Evolutionary conservation across 345 rosid species (phyloP).

Genomic region (Eucalyptus polyanthemos): DNA sequence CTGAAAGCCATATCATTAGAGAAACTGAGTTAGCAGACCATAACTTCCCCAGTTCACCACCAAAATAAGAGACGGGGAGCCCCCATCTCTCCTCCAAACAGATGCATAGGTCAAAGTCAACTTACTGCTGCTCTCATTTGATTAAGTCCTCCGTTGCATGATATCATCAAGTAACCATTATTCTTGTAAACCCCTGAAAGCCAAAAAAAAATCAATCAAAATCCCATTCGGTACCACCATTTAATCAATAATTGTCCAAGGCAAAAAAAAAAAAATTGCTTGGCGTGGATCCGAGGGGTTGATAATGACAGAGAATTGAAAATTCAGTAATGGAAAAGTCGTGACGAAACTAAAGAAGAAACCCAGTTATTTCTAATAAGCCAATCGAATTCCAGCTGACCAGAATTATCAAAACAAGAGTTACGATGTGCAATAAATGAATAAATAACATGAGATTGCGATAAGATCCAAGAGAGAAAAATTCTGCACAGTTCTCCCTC

Average conservation of each 20-base stretch:
- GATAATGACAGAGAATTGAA: background rate
- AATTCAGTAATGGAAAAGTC: background rate
- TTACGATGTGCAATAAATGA: background rate
- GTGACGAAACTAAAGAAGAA: background rate
- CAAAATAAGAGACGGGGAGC: background rate
- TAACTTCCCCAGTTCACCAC: background rate
- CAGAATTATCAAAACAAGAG: background rate
- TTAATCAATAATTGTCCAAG: background rate
- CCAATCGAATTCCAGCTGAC: background rate
- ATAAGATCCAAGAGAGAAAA: background rate
- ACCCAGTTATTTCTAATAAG: background rate
- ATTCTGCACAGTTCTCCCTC: background rate
- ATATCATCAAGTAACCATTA: slow-evolving; percentile 11
- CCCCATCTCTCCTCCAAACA: background rate
- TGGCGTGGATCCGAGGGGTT: background rate
- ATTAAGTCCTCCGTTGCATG: slow-evolving; percentile 21
- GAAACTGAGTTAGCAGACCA: background rate
- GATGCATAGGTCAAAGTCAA: background rate
- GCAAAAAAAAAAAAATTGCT: background rate
- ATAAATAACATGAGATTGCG: background rate
- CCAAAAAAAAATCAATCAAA: background rate
- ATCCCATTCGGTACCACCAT: background rate
- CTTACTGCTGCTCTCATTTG: slow-evolving; percentile 17
- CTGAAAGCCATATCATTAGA: background rate
- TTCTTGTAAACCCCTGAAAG: slow-evolving; percentile 10